Conservation (phyloP, 1,284 basidiomycete genomes). For the Anthracocystis panici-leucophaei region DNA sequence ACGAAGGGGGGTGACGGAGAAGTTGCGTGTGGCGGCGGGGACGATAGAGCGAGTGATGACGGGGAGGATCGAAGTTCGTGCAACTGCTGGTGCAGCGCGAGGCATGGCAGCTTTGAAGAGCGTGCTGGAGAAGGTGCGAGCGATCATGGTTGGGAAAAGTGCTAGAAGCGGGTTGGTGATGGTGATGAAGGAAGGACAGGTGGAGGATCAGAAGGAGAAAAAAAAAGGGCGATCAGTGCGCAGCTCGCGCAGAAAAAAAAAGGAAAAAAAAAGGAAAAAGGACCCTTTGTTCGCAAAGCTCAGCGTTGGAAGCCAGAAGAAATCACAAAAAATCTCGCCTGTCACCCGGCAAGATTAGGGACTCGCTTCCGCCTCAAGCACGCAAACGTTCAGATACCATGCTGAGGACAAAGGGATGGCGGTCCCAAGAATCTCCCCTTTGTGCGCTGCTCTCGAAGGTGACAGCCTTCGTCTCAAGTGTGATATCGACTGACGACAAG, state of each 20-base stretch:
- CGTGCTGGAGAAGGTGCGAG: constrained; percentile 23
- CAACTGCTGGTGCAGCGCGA: constrained; percentile 5
- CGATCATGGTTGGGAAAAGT: constrained; percentile 16
- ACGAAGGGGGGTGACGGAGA: constrained; percentile 11
- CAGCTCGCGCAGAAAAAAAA: not conserved
- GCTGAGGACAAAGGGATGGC: not conserved
- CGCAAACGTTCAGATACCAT: not conserved
- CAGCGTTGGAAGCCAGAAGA: constrained; percentile 27
- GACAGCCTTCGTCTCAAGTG: too few species aligned
- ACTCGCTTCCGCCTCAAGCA: not conserved
- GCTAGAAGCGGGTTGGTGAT: constrained; percentile 1
- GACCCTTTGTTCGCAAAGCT: constrained; percentile 4
- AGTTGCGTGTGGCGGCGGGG: constrained; percentile 8
- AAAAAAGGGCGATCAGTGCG: constrained; percentile 18
- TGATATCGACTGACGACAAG: too few species aligned
- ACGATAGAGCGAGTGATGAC: not conserved
- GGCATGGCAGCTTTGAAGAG: constrained; percentile 18
- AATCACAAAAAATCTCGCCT: constrained; percentile 2
- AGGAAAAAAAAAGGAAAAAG: not conserved
- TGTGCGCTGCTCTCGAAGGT: too few species aligned
- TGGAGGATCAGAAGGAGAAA: constrained; percentile 13
- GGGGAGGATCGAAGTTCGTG: constrained; percentile 13
- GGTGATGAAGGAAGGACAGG: constrained; percentile 10
- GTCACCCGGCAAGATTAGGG: not conserved
- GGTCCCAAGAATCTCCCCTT: too few species aligned